Base-by-base conservation (phyloP, 352 stramenopile species). In the Phytophthora citrophthora region DNA sequence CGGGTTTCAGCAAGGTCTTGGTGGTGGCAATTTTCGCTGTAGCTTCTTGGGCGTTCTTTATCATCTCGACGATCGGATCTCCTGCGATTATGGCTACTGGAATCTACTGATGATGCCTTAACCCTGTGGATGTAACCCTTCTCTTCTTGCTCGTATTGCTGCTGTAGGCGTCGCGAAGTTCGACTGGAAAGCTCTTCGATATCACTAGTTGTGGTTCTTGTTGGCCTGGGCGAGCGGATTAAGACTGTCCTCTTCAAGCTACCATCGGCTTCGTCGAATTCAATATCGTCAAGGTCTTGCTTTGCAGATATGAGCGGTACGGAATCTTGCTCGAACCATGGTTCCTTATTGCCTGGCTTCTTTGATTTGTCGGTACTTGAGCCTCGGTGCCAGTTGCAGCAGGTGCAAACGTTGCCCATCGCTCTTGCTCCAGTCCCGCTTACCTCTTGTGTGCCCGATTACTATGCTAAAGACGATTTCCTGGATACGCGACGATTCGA, bases 271-370 rank as follows among this genome's bases (percentile, higher is more conserved):
- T 70, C 70, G 24, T 86, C 68, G 4, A 64, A 68, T 24, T 58
- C 74, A 4, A 71, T 55, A 7, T 71, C 57, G 16, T 74, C 71
- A 13, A 65, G 55, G 15, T 77, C 82, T 45, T 88, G 54, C 10
- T 63, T 72, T 13, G 79, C 71, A 9, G 77, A 77, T 9, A 93
- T 56, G 10, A 93, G 74, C 11, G 85, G 79, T 29, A 86, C 63
- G 1, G 74, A 88, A 58, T 87, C 76, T 16, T 90, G 77, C 36
- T 91, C 78, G 40, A 91, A 85, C 82, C 79, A 93, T 6, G 54
- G 49, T 29, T 79, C 70, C 4, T 72, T 60, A 2, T 77, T 70
- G 18, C 76, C 68, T 1, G 59, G 29, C n/a, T 53, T 64, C 18
- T 62, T 70, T 5, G 16, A 8, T 43, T 68, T 67, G 27, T 44